Evolutionary conservation across 2,329 filamentous ascomycete genomes (phyloP), one percentile per base, ranked within the genome.

Genomic region (Pseudocercospora eumusae): DNA sequence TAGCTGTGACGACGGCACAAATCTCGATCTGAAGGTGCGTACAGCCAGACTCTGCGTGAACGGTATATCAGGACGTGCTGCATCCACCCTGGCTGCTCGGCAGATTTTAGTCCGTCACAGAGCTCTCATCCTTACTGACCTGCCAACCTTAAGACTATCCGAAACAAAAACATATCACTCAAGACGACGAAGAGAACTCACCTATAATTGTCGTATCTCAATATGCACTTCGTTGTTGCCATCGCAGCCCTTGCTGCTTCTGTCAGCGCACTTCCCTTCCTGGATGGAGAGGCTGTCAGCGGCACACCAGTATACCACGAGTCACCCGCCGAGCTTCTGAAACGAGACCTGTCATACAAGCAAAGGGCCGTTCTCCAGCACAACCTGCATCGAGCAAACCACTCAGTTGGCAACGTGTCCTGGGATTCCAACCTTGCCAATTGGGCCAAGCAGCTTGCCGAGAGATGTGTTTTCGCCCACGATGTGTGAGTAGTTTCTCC

Each of bases 401-500:
- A 65, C 56, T 65, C 63, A n/a, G 57, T 58, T 57, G 42, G 77
- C 23, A 82, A 79, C 49, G 74, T 96, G 50, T 74, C 71, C 54
- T 97, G 90, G 89, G 83, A 87, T 70, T 71, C 78, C n/a, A 78
- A 79, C 49, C 83, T 91, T 59, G 88, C 86, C 60, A 73, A 75
- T 61, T 90, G 83, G 64, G 92, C 92, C 40, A 67, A 79, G 56
- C 78, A 78, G 59, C 84, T 87, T 56, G 91, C 91, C 62, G 72
- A 82, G 23, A 81, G 75, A 23, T 96, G 92, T 76, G 80, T 83
- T 42, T 93, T 92, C 68, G 81, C 79, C 40, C 93, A 97, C 76
- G 83, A 92, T 75, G 85, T 86, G 88, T 91, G 84, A 80, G 86
- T 81, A 31, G 47, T 50, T 2, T 50, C 21, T 15, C 25, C 20